A percentile compares a stretch with the other conserved stretches of the same genome.
Evolutionary conservation across 139 green algal genomes (phyloP).

Genomic region (Tetradesmus lagerheimii): DNA sequence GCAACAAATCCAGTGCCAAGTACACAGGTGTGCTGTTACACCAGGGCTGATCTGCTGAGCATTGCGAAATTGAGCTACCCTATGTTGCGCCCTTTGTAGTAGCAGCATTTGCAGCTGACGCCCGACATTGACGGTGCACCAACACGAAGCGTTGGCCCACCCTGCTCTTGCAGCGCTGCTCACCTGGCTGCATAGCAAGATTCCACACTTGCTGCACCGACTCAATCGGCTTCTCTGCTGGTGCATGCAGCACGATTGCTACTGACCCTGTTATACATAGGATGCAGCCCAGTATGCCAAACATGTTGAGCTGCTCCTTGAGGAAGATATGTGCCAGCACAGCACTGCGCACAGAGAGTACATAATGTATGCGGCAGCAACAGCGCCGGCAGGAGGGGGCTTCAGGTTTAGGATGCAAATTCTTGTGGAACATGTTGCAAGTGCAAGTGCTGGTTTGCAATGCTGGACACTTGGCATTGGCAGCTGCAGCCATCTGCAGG

Average conservation of each 20-base stretch:
- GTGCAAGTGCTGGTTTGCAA: neutral
- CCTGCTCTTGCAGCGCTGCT: neutral
- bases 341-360: conserved; percentile 69
- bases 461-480: neutral
- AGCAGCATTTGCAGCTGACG: no score
- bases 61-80: no score
- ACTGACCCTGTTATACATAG: conserved; percentile 94
- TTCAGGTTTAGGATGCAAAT: no score
- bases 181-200: conserved; percentile 89
- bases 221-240: conserved; percentile 80
- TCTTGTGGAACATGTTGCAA: neutral
- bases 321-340: conserved; percentile 94
- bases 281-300: conserved; percentile 93
- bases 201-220: conserved; percentile 89
- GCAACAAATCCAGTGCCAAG: no score
- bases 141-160: no score
- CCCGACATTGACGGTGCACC: no score
- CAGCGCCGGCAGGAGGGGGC: neutral
- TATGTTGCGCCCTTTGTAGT: no score
- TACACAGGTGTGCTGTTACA: no score
- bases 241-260: conserved; percentile 95
- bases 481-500: neutral
- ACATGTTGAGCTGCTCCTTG: conserved; percentile 92
- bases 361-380: neutral
- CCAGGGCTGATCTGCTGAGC: no score